Conservation (phyloP, 257 asterid genomes). For the Ligustrum vulgare region DNA sequence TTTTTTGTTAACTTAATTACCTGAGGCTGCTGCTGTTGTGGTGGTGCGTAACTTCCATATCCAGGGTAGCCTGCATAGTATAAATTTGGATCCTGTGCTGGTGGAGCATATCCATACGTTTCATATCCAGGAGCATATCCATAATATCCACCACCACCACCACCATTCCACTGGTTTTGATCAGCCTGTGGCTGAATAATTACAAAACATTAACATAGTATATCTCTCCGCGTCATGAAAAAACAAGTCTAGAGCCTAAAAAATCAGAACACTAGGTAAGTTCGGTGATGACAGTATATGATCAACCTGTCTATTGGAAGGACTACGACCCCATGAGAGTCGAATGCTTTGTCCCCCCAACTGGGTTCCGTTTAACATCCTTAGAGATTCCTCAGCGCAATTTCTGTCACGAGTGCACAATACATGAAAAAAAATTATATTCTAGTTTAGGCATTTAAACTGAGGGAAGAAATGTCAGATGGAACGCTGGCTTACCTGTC, state of each 20-base stretch:
- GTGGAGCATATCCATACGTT: conserved; percentile 69
- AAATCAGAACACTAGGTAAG: neutral
- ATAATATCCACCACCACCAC: conserved; percentile 42
- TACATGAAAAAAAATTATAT: neutral
- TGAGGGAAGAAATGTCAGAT: conserved; percentile 11
- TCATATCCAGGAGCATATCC: conserved; percentile 78
- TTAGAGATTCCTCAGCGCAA: conserved; percentile 86
- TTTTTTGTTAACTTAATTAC: conserved; percentile 21
- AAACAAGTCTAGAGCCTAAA: neutral
- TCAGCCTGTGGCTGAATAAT: conserved; percentile 41
- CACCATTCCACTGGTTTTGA: conserved; percentile 50
- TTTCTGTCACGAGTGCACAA: conserved; percentile 45
- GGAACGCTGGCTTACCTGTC: conserved; percentile 56
- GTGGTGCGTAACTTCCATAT: conserved; percentile 63
- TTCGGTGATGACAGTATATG: neutral
- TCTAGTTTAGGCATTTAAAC: neutral
- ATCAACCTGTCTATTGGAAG: conserved; percentile 79
- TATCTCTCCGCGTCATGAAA: neutral
- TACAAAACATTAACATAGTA: neutral
- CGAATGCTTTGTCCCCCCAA: conserved; percentile 87
- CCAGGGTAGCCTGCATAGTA: conserved; percentile 83
- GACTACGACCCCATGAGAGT: conserved; percentile 98
- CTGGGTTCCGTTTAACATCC: conserved; percentile 66
- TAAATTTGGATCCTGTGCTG: conserved; percentile 73
- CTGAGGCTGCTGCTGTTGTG: conserved; percentile 59